Base-by-base conservation (phyloP, 352 stramenopile genomes). In the Phytophthora litchii region DNA sequence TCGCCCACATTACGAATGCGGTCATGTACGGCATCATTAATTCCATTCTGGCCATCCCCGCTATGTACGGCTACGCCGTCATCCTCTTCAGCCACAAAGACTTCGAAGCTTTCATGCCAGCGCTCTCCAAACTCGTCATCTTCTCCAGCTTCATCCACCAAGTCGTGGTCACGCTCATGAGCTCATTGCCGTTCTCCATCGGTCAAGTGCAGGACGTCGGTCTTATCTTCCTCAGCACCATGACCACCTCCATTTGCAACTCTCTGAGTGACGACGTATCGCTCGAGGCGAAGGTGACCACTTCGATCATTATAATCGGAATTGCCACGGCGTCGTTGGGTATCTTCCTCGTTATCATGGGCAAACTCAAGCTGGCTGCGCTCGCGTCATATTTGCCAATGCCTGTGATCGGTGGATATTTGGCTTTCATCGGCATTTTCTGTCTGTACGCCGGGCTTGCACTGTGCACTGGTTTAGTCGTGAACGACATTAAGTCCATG, bases 141-240 rank as follows among this genome's bases (percentile, higher is more conserved):
- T 88, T 98, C 34, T 98, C 91, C 27, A 97, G 91, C 19, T 86
- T 95, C 29, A 71, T 99, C 6, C 97, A 99, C 76, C 96, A 94
- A 54, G 54, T 92, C 62, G 85, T 94, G 71, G 91, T 91, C 67
- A 94, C 83, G 1, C 50, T 87, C 6, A 80, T 98, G 55, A 98
- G 85, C 34, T 90, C 88, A 25, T 68, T 99, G 38, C 90, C 93
- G 0, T 99, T 99, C 74, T 94, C 97, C 16, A 97, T 99, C 21
- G 97, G 96, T 4, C 96, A 98, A 64, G 97, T 99, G 1, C 97
- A 99, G 64, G 95, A 99, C 71, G 95, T 95, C n/a, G 97, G 97
- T 0, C 83, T 99, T 4, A 99, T 99, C 67, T 99, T 99, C 67
- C 76, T 99, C 16, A 93, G 76, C 32, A 82, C 83, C 40, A 99